Base-by-base conservation (phyloP, 345 rosid species). In the Excoecaria agallocha region DNA sequence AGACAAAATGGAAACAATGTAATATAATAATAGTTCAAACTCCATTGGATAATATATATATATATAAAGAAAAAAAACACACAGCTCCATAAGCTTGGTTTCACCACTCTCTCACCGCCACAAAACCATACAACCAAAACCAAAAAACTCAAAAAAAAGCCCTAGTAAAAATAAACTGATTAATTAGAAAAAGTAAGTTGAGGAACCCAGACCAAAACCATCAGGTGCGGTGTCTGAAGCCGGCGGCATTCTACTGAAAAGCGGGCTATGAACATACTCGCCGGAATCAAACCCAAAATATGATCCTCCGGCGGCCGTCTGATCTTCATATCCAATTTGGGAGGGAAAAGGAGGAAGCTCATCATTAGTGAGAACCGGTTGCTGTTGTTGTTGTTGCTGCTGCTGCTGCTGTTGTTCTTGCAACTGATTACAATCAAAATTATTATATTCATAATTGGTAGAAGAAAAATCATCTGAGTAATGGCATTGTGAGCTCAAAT, bases 161-260 rank as follows among this genome's bases (percentile, higher is more conserved):
- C 30, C 3, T 38, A 37, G 15, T 8, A 6, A 63, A 12, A 39
- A 6, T 8, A 16, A 8, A 7, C 15, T 11, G 2, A 1, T 19
- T 48, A 16, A 25, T 76, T 55, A 84, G 63, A 75, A 75, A 70
- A 78, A 85, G 48, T 81, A 81, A 77, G 82, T 43, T 16, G 89
- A 84, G 24, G 93, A 82, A 57, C 90, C 93, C 78, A 89, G 76
- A 76, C 86, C 83, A 65, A 89, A 89, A 59, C 74, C 71, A 58
- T 90, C 93, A 3, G 90, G 87, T n/a, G 62, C 78, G 17, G 85
- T 51, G 66, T 92, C 97, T 6, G 95, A 87, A 66, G 83, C 93
- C 12, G 92, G 84, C 9, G 97, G 97, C 97, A 92, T 92, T 79
- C 87, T 88, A 82, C 95, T 92, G 68, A 92, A 92, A 52, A 90